Evolutionary conservation across 2,329 filamentous ascomycete genomes (phyloP).

Genomic region (Exophiala calicioides): DNA sequence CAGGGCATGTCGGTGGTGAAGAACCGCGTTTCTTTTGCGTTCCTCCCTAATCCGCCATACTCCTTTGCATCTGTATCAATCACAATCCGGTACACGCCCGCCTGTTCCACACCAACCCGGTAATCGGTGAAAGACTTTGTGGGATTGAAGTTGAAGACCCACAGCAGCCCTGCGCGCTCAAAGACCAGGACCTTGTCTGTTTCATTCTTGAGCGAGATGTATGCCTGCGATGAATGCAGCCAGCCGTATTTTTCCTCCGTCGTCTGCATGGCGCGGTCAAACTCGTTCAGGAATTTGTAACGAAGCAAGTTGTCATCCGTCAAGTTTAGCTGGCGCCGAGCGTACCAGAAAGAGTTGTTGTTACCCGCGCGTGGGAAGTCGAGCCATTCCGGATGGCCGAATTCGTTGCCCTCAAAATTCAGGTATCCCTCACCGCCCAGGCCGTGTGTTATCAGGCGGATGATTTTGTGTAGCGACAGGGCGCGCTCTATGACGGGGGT

Average conservation of each 20-base stretch:
- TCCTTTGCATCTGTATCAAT: slow-evolving; percentile 76
- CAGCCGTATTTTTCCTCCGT: slow-evolving; percentile 88
- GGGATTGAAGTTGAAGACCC: slow-evolving; percentile 95
- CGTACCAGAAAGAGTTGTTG: slow-evolving; percentile 91
- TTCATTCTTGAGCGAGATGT: slow-evolving; percentile 92
- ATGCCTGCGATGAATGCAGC: slow-evolving; percentile 82
- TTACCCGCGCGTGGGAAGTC: slow-evolving; percentile 96
- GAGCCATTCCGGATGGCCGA: slow-evolving; percentile 97
- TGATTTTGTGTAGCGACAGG: slow-evolving; percentile 95
- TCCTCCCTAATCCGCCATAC: slow-evolving; percentile 76
- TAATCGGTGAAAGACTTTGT: slow-evolving; percentile 86
- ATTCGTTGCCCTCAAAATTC: slow-evolving; percentile 98
- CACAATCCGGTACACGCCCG: slow-evolving; percentile 84
- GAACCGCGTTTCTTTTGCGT: slow-evolving; percentile 79
- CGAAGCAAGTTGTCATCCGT: slow-evolving; percentile 82
- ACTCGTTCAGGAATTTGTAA: slow-evolving; percentile 89
- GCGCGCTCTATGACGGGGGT: slow-evolving; percentile 88
- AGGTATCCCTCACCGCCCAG: slow-evolving; percentile 95
- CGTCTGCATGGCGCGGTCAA: slow-evolving; percentile 88
- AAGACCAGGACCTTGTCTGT: slow-evolving; percentile 93
- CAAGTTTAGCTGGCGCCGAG: slow-evolving; percentile 88
- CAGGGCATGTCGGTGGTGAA: slow-evolving; percentile 89
- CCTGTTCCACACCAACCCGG: slow-evolving; percentile 79
- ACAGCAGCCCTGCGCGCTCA: slow-evolving; percentile 85
- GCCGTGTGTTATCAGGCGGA: slow-evolving; percentile 85